Percentiles rank a stretch among this genome's conserved stretches.
Evolutionary conservation across 305 asterid genomes (phyloP).

Genomic region (Fraxinus latifolia): DNA sequence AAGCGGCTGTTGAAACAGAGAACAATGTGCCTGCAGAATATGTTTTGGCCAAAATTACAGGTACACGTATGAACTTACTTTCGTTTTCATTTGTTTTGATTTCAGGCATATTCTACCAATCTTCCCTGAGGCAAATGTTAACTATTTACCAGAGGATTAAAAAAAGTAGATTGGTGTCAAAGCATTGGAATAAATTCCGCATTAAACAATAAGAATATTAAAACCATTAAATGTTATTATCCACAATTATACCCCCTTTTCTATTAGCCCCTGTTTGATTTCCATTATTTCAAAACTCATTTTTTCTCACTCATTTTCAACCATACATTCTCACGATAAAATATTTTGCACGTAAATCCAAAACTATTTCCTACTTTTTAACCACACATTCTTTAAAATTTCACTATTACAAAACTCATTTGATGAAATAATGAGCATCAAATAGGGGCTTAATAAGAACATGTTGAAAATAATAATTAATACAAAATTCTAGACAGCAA

Average conservation of each 20-base stretch:
- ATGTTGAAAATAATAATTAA: neutral
- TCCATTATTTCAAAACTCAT: too few species aligned
- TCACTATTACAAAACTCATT: too few species aligned
- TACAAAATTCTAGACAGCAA: neutral
- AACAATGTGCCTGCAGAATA: slow-evolving; percentile 63
- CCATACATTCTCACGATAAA: too few species aligned
- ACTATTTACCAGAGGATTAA: neutral
- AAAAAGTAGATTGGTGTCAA: neutral
- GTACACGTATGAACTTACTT: slow-evolving; percentile 29
- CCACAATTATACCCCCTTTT: neutral
- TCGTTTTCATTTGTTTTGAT: neutral
- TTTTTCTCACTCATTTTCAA: too few species aligned
- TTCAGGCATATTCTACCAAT: neutral
- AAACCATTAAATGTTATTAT: neutral
- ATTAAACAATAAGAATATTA: neutral
- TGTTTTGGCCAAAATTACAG: slow-evolving; percentile 52
- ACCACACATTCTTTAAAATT: too few species aligned
- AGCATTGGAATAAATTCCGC: neutral
- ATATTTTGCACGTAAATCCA: too few species aligned
- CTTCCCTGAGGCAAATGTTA: neutral
- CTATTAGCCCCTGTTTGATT: too few species aligned
- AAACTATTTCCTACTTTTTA: too few species aligned
- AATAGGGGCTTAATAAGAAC: neutral
- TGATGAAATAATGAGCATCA: too few species aligned
- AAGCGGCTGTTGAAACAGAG: slow-evolving; percentile 73